phyloP scores from a whole-genome alignment of 2,329 filamentous ascomycete species.

The Anthostomella pinea region DNA sequence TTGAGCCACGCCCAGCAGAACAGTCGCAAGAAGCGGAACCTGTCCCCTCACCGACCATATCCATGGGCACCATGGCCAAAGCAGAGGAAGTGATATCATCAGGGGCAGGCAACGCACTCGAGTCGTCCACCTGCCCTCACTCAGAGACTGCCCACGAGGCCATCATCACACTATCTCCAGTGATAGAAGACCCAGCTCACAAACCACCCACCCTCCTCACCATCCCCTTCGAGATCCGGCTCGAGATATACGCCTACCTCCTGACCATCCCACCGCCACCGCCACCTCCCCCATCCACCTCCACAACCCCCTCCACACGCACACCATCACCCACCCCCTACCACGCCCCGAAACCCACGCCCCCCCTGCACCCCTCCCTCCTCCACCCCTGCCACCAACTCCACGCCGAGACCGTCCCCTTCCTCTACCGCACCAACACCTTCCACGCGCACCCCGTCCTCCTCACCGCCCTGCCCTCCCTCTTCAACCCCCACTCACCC shows the following conservation, averaged over 20 bases:
- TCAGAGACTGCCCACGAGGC: no score
- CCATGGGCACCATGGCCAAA: no score
- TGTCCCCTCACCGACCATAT: no score
- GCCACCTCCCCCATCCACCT: conserved; percentile 4
- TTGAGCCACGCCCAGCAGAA: no score
- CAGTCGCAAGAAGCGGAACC: no score
- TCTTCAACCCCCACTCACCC: conserved; percentile 13
- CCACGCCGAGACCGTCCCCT: conserved; percentile 38
- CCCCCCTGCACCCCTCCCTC: conserved; percentile 37
- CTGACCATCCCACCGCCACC: conserved; percentile 33
- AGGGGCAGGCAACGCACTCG: no score
- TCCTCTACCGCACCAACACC: conserved; percentile 43
- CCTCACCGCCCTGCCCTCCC: conserved; percentile 41
- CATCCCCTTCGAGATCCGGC: conserved; percentile 45
- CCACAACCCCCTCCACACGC: conserved; percentile 12
- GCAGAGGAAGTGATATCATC: no score
- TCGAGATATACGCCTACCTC: conserved; percentile 44
- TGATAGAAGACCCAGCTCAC: no score
- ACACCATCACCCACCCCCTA: conserved; percentile 6
- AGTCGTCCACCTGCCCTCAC: no score
- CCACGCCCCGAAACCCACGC: conserved; percentile 18
- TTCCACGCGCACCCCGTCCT: conserved; percentile 42
- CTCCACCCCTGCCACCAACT: conserved; percentile 40
- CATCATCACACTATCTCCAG: no score
- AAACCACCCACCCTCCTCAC: conserved; percentile 33